These are phyloP conservation scores for Durotheca rogersii DNA, from an alignment of 495 filamentous ascomycete species.

Conservation along the genomic window DNA sequence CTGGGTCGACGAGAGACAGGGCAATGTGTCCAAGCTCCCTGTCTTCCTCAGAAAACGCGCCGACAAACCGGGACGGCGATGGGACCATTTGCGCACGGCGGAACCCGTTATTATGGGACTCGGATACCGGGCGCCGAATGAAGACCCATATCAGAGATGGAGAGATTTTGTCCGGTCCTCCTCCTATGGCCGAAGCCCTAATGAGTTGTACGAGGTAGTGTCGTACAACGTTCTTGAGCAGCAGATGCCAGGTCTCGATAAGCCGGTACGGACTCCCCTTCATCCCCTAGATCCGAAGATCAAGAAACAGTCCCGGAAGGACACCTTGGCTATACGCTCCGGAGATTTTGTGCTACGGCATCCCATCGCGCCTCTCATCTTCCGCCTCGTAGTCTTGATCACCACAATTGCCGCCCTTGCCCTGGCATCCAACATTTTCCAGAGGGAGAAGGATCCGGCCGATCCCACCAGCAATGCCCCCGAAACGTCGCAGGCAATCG, in stretches of 20 bases:
- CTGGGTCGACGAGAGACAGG: slow-evolving; percentile 39
- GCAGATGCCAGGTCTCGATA: slow-evolving; percentile 53
- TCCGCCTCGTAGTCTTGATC: slow-evolving; percentile 78
- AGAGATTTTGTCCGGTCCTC: slow-evolving; percentile 51
- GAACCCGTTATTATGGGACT: slow-evolving; percentile 58
- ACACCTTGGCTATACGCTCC: slow-evolving; percentile 43
- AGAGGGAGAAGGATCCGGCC: slow-evolving; percentile 48
- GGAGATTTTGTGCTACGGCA: slow-evolving; percentile 64
- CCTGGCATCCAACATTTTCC: slow-evolving; percentile 72
- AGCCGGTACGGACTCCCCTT: slow-evolving; percentile 52
- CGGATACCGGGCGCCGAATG: slow-evolving; percentile 36
- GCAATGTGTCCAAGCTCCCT: slow-evolving; percentile 32
- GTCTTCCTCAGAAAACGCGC: slow-evolving; percentile 37
- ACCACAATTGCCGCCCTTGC: slow-evolving; percentile 83
- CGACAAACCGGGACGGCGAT: slow-evolving; percentile 49
- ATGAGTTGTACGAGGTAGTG: slow-evolving; percentile 48
- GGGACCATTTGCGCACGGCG: slow-evolving; percentile 56
- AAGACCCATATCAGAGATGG: slow-evolving; percentile 47
- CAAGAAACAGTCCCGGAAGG: slow-evolving; percentile 48
- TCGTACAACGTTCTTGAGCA: slow-evolving; percentile 44
- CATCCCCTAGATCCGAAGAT: slow-evolving; percentile 44
- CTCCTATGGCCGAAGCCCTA: slow-evolving; percentile 47
- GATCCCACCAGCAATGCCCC: slow-evolving; percentile 39
- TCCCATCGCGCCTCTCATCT: slow-evolving; percentile 79
- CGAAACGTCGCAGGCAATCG: slow-evolving; percentile 73